Base-by-base conservation (phyloP, 2,329 filamentous ascomycete species). In the Fusarium circinatum region DNA sequence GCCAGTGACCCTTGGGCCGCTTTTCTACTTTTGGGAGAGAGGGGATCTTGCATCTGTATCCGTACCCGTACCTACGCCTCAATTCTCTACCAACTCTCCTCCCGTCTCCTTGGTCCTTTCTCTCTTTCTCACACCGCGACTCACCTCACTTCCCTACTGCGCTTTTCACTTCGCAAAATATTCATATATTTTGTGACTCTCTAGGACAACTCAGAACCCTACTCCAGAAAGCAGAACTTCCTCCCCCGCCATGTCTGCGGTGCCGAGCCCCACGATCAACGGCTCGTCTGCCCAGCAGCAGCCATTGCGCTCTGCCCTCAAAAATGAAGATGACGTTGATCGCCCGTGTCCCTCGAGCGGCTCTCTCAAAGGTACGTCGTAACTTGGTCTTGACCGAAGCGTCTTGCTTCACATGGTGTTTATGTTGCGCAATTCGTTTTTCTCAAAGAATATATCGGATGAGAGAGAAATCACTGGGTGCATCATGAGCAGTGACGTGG, bases 301-400 rank as follows among this genome's bases (percentile, higher is more conserved):
- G 66, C 76, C 84, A 12, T 77, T 85, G 59, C 83, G 83, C 52
- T 85, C 84, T 42, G 84, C 83, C 30, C 78, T 86, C 73, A 87
- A 86, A 77, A 77, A 74, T 20, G 85, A 87, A 36, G 83, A 85
- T 57, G 85, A 86, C 52, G 75, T 54, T 54, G 82, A 84, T 51
- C 80, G 78, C 66, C 79, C 81, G 6, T 78, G 78, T 28, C 80
- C 84, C 17, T 76, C 81, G 42, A 83, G 80, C 68, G 80, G 81
- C 57, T 79, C 82, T 42, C 75, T 81, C 47, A 87, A 87, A 84
- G 85, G 85, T 87, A 78, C 67, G 84, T 84, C 51, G n/a, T 55
- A 30, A 34, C 9, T 4, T 14, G 20, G 26, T 26, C 49, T 36
- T 32, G n/a, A 17, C 24, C 62, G 44, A 42, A 28, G 36, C 10